Conservation (phyloP, 2,329 filamentous ascomycete genomes). For the Botrytis fabae region DNA sequence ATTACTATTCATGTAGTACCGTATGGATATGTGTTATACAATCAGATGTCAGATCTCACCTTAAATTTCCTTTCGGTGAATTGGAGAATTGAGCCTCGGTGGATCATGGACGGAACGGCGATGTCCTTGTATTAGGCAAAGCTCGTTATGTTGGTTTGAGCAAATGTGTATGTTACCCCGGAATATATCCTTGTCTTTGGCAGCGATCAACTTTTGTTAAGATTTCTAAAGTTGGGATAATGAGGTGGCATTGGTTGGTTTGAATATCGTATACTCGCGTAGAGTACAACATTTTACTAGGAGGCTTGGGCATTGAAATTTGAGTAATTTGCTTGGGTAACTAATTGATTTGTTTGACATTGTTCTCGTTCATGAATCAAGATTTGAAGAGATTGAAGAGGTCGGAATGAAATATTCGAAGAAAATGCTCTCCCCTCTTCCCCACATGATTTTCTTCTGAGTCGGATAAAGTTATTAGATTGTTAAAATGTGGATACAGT, state of each 20-base stretch:
- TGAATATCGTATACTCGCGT: not conserved
- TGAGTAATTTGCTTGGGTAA: not conserved
- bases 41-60: slow-evolving; percentile 1
- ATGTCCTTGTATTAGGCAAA: slow-evolving; percentile 11
- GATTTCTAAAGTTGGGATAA: not conserved
- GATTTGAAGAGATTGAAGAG: not conserved
- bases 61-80: not conserved
- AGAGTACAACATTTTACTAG: not conserved
- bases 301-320: not conserved
- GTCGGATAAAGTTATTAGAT: not conserved
- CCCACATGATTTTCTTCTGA: not conserved
- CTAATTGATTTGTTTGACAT: not conserved
- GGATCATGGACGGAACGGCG: not conserved
- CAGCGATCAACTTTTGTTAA: slow-evolving; percentile 3
- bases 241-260: not conserved
- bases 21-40: not conserved
- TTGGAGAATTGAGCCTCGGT: slow-evolving; percentile 12
- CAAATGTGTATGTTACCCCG: not conserved
- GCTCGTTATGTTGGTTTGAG: not conserved
- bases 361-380: not conserved
- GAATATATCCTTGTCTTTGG: not conserved
- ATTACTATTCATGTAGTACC: not conserved
- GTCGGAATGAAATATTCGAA: not conserved
- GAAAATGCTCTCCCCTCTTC: not conserved
- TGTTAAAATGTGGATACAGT: not conserved